Evolutionary conservation across 2,329 filamentous ascomycete genomes (phyloP).

Genomic region (Lasiodiplodia sp.): DNA sequence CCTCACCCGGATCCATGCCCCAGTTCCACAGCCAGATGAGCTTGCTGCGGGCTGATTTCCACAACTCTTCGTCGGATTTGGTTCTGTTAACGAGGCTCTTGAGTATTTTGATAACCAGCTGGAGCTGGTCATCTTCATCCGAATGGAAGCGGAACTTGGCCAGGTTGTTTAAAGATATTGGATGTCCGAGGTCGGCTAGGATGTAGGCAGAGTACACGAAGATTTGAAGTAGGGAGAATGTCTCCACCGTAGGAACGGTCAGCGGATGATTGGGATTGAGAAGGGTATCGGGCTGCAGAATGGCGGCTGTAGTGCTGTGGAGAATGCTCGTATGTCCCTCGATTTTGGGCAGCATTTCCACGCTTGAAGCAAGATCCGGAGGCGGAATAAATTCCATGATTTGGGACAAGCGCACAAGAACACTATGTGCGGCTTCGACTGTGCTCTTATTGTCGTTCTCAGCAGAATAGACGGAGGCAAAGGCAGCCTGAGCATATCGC

Average conservation of each 20-base stretch:
- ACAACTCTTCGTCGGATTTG: slow-evolving; percentile 67
- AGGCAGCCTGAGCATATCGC: slow-evolving; percentile 71
- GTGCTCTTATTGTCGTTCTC: slow-evolving; percentile 66
- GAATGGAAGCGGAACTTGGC: slow-evolving; percentile 70
- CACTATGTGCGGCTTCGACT: slow-evolving; percentile 66
- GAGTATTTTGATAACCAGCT: slow-evolving; percentile 66
- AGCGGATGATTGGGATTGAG: slow-evolving; percentile 68
- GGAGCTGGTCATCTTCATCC: slow-evolving; percentile 69
- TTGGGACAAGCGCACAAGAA: slow-evolving; percentile 65
- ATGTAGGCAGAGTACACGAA: slow-evolving; percentile 62
- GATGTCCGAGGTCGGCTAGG: slow-evolving; percentile 50
- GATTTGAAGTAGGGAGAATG: slow-evolving; percentile 68
- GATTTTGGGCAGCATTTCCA: slow-evolving; percentile 53
- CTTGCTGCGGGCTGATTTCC: slow-evolving; percentile 68
- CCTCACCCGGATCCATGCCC: slow-evolving; percentile 61
- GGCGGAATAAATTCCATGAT: slow-evolving; percentile 68
- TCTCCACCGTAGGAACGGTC: slow-evolving; percentile 65
- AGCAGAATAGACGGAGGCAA: slow-evolving; percentile 74
- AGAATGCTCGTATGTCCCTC: slow-evolving; percentile 46
- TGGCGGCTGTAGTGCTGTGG: slow-evolving; percentile 40
- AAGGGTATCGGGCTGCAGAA: slow-evolving; percentile 56
- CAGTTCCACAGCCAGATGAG: slow-evolving; percentile 78
- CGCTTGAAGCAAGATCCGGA: slow-evolving; percentile 53
- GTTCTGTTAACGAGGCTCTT: slow-evolving; percentile 60
- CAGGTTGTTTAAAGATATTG: slow-evolving; percentile 51